Evolutionary conservation across 768 basidiomycete species (phyloP).

Genomic region (Pholiota microspora): DNA sequence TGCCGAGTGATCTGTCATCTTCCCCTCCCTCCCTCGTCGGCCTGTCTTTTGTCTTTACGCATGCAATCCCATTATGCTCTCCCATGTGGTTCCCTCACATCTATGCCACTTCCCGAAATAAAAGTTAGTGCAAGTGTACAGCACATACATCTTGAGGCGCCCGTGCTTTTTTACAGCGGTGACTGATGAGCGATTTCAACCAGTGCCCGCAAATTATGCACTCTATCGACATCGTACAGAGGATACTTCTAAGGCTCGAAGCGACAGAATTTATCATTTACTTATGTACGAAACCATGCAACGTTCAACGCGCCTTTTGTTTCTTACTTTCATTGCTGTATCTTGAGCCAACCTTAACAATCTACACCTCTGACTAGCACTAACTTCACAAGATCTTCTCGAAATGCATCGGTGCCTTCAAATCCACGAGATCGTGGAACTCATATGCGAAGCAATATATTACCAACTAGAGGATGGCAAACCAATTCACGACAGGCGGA

Average conservation of each 20-base stretch:
- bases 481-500: neutral
- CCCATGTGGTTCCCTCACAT: slow-evolving; percentile 14
- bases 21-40: neutral
- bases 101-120: neutral
- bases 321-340: too few species aligned
- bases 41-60: slow-evolving; percentile 17
- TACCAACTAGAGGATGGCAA: neutral
- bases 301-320: too few species aligned
- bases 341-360: too few species aligned
- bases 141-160: too few species aligned
- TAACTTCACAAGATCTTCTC: neutral
- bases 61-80: slow-evolving; percentile 20
- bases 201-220: too few species aligned
- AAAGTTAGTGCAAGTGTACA: too few species aligned
- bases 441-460: neutral
- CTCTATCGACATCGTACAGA: too few species aligned
- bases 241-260: too few species aligned
- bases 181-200: too few species aligned
- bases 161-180: too few species aligned
- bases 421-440: neutral
- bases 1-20: slow-evolving; percentile 52
- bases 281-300: too few species aligned
- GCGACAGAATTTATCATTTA: too few species aligned
- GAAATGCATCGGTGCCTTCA: neutral
- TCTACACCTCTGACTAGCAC: neutral